Conservation (phyloP, 169 alveolate genomes). For the Fabrea salina region DNA sequence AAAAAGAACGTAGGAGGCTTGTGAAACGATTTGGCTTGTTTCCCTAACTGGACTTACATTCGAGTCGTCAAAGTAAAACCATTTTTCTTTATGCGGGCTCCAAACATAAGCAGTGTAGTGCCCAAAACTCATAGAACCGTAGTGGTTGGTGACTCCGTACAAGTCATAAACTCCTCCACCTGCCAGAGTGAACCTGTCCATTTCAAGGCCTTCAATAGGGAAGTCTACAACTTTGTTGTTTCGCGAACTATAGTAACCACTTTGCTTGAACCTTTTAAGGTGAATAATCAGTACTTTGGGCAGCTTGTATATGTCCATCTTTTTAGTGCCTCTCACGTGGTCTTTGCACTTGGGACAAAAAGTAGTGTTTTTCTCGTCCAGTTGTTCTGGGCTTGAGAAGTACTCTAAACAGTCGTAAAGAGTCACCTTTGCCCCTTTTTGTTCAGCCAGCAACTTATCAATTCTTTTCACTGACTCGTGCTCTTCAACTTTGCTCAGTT, state of each 20-base stretch:
- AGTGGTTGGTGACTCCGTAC: constrained; percentile 81
- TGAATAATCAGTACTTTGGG: constrained; percentile 79
- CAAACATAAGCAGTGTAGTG: constrained; percentile 81
- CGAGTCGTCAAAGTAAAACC: constrained; percentile 77
- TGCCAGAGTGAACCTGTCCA: constrained; percentile 41
- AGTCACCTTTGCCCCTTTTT: too few relatives aligned
- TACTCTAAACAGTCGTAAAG: neutral
- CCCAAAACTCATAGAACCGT: constrained; percentile 79
- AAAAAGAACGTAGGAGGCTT: constrained; percentile 68
- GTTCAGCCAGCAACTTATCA: too few relatives aligned
- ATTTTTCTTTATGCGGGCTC: constrained; percentile 42
- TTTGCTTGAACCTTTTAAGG: constrained; percentile 74
- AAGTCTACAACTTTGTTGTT: constrained; percentile 54
- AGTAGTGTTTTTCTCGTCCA: constrained; percentile 64
- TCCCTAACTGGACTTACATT: constrained; percentile 39
- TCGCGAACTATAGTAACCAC: constrained; percentile 56
- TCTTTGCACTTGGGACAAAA: constrained; percentile 74
- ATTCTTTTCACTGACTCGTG: too few relatives aligned
- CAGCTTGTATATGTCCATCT: constrained; percentile 67
- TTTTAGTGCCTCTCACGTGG: constrained; percentile 73
- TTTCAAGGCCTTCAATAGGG: constrained; percentile 60
- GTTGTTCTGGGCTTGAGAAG: constrained; percentile 33
- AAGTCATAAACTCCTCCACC: constrained; percentile 52
- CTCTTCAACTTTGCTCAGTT: too few relatives aligned
- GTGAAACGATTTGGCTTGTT: constrained; percentile 40